Conservation (phyloP, 2,329 filamentous ascomycete species). For the Epicoccum sorghinum region DNA sequence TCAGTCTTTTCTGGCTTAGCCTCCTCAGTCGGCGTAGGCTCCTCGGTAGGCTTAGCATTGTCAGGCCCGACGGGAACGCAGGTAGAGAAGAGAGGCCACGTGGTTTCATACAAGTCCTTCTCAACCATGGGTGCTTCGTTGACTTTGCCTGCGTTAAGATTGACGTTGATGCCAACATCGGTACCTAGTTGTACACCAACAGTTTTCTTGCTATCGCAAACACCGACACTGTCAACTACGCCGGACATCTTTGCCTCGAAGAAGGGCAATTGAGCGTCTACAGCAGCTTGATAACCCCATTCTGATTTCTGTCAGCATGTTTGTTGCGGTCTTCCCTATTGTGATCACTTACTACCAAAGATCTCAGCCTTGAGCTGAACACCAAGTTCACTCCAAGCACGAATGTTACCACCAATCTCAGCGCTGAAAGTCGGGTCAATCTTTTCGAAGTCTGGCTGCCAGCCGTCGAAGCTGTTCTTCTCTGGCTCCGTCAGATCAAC, state of each 20-base stretch:
- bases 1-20: constrained; percentile 5
- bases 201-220: constrained; percentile 27
- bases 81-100: constrained; percentile 28
- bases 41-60: constrained; percentile 19
- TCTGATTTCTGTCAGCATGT: constrained; percentile 5
- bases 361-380: constrained; percentile 29
- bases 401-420: constrained; percentile 21
- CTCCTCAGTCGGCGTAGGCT: constrained; percentile 14
- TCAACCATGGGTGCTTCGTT: constrained; percentile 22
- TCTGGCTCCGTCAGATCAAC: constrained; percentile 17
- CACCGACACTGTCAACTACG: constrained; percentile 17
- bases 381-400: constrained; percentile 30
- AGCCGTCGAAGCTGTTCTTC: constrained; percentile 26
- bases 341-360: constrained; percentile 20
- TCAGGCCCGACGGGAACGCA: constrained; percentile 27
- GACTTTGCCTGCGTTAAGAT: constrained; percentile 28
- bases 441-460: constrained; percentile 28
- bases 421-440: constrained; percentile 26
- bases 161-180: constrained; percentile 30
- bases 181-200: constrained; percentile 22
- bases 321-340: too few species aligned
- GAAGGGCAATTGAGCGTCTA: constrained; percentile 30
- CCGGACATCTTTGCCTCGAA: constrained; percentile 24
- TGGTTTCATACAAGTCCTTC: constrained; percentile 28
- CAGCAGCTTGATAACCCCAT: constrained; percentile 30